Evolutionary conservation across 345 rosid species (phyloP).

Genomic region (Durio zibethinus): DNA sequence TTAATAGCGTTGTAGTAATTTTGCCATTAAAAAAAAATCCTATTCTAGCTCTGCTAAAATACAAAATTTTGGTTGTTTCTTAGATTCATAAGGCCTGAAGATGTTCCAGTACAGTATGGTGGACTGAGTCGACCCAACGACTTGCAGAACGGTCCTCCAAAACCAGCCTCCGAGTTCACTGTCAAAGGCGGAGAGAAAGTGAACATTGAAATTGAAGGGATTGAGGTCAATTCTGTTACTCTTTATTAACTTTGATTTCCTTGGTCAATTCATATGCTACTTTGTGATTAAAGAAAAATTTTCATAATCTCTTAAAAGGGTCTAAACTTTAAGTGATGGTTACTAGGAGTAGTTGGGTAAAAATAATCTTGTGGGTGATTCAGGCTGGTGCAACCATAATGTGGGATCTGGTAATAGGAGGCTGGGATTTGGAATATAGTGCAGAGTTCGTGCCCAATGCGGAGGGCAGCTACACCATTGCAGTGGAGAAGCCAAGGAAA

Average conservation of each 20-base stretch:
- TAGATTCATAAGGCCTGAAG: constrained; percentile 62
- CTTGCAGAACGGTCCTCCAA: constrained; percentile 55
- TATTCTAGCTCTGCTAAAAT: background rate
- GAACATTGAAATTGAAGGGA: constrained; percentile 93
- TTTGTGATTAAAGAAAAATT: background rate
- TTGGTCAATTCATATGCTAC: background rate
- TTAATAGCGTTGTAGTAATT: too few relatives aligned
- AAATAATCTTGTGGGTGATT: background rate
- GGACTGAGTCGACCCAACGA: constrained; percentile 77
- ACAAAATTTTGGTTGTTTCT: background rate
- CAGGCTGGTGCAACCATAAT: constrained; percentile 84
- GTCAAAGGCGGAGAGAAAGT: constrained; percentile 68
- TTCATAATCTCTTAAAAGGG: background rate
- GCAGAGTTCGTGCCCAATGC: constrained; percentile 90
- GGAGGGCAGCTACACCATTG: constrained; percentile 72
- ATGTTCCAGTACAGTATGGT: constrained; percentile 87
- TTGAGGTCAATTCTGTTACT: constrained; percentile 49
- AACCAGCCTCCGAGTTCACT: constrained; percentile 86
- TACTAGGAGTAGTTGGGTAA: background rate
- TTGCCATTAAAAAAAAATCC: too few relatives aligned
- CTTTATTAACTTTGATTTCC: background rate
- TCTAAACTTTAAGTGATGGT: background rate
- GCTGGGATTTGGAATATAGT: constrained; percentile 96
- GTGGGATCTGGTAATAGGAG: constrained; percentile 97
- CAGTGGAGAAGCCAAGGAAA: constrained; percentile 75